Percentiles rank a stretch among this genome's conserved stretches.
Conservation (phyloP, 306 rosid species). For the Prunus mira region DNA sequence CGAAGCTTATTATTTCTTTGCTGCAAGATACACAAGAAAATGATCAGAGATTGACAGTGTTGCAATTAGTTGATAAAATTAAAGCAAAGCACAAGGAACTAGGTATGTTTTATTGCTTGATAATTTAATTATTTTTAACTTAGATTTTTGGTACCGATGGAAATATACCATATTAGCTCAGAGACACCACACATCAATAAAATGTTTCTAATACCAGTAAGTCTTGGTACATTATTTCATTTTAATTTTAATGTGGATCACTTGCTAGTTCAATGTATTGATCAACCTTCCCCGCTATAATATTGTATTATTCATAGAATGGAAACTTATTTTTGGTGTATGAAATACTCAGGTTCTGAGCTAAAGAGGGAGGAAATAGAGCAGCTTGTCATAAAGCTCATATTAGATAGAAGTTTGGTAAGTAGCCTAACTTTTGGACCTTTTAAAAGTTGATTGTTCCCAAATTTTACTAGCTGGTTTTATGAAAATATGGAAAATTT, state of each 20-base stretch:
- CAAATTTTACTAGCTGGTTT: background rate
- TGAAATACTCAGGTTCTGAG: conserved; percentile 58
- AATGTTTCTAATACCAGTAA: background rate
- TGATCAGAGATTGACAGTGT: conserved; percentile 79
- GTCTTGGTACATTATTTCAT: background rate
- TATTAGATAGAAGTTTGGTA: conserved; percentile 73
- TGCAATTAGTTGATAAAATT: conserved; percentile 78
- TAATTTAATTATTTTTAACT: background rate
- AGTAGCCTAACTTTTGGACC: conserved; percentile 14
- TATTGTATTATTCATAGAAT: background rate
- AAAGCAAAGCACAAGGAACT: conserved; percentile 67
- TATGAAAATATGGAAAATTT: background rate
- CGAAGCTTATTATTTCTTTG: conserved; percentile 64
- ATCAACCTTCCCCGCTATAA: background rate
- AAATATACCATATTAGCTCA: background rate
- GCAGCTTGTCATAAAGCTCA: conserved; percentile 76
- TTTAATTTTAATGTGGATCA: background rate
- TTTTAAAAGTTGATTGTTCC: conserved; percentile 12
- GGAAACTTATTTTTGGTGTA: conserved; percentile 17
- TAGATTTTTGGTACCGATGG: background rate
- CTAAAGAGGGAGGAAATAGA: conserved; percentile 80
- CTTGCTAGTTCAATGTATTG: background rate
- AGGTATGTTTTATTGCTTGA: conserved; percentile 49
- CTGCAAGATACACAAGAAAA: conserved; percentile 67
- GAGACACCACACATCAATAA: background rate